Percentiles rank a stretch among this genome's conserved stretches.
Evolutionary conservation across 148 eudicot genomes (phyloP).

Genomic region (Chenopodium album): DNA sequence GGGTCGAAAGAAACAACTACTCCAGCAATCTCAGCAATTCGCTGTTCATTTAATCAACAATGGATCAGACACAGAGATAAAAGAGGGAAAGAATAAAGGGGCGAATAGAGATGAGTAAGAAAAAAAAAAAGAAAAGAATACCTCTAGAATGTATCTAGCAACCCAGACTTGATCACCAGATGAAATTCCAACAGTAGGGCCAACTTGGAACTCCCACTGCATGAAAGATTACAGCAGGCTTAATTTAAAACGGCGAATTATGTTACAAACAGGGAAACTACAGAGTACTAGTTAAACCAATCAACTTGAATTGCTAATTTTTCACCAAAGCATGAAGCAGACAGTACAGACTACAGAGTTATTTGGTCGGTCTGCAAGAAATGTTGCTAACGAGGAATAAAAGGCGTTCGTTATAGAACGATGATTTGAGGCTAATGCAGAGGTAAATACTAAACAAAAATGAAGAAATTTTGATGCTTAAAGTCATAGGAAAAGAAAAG

Average conservation of each 20-base stretch:
- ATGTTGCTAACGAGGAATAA: too few species aligned
- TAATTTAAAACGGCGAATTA: neutral
- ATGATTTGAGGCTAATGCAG: too few species aligned
- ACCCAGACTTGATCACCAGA: conserved; percentile 61
- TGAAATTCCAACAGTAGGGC: conserved; percentile 51
- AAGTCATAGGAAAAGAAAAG: neutral
- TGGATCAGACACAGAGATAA: neutral
- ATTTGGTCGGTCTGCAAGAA: neutral
- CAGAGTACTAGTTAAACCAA: too few species aligned
- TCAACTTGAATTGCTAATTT: too few species aligned
- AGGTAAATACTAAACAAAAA: neutral
- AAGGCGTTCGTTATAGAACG: too few species aligned
- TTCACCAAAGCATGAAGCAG: too few species aligned
- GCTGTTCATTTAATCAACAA: conserved; percentile 26
- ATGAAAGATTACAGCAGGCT: neutral
- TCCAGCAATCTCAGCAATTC: conserved; percentile 54
- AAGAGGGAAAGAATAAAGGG: neutral
- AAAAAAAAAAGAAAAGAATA: conserved; percentile 3
- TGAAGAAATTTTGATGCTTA: neutral
- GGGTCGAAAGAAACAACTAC: conserved; percentile 51
- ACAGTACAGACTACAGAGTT: too few species aligned
- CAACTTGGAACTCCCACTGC: conserved; percentile 65
- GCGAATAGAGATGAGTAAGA: neutral
- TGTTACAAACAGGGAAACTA: too few species aligned
- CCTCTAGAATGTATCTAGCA: conserved; percentile 58